Conservation (phyloP, 345 rosid species). For the Syzygium aqueum region DNA sequence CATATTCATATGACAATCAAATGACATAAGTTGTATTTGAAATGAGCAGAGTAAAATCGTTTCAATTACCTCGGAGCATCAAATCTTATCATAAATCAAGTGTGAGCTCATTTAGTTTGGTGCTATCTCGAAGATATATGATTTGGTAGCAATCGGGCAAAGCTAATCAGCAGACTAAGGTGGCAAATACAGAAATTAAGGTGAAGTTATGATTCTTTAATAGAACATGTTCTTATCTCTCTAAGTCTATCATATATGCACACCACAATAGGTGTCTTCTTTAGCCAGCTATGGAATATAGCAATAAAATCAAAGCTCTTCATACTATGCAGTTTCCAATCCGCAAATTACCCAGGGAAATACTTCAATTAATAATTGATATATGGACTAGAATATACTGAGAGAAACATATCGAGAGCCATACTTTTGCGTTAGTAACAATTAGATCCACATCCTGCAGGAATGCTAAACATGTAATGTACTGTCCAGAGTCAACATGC, state of each 20-base stretch:
- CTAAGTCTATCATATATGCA: not conserved
- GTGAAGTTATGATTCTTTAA: not conserved
- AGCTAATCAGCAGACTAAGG: not conserved
- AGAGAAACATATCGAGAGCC: not conserved
- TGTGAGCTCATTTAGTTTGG: not conserved
- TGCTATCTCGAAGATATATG: not conserved
- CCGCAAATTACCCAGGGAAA: not conserved
- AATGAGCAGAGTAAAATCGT: not conserved
- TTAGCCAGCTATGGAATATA: not conserved
- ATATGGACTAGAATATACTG: not conserved
- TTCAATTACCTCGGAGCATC: not conserved
- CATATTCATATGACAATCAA: not conserved
- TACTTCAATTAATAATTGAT: not conserved
- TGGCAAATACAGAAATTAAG: not conserved
- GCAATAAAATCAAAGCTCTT: not conserved
- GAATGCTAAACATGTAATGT: conserved; percentile 73
- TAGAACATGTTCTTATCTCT: not conserved
- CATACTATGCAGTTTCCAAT: not conserved
- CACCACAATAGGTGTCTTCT: not conserved
- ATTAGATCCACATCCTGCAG: conserved; percentile 86
- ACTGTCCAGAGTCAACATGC: conserved; percentile 85
- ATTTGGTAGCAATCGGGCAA: not conserved
- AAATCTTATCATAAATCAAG: not conserved
- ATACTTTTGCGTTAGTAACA: conserved; percentile 87
- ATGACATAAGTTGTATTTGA: not conserved